Base-by-base conservation (phyloP, 139 green algal genomes). In the Chlorella sp. region DNA sequence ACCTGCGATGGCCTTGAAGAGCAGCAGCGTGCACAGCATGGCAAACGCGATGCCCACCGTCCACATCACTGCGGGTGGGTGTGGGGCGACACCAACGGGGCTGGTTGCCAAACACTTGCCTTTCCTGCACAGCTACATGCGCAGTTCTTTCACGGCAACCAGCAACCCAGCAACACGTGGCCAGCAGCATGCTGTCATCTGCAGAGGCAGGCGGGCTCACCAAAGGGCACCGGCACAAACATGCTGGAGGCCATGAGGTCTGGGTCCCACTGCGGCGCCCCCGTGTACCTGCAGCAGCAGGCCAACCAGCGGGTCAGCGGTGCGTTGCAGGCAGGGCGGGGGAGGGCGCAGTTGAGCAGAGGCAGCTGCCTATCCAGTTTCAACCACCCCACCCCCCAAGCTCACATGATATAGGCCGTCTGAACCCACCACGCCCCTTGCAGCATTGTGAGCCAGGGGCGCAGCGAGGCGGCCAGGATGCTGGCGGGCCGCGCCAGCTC, bases 351-450 rank as follows among this genome's bases (percentile, higher is more conserved):
- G n/a, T n/a, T n/a, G n/a, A n/a, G n/a, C n/a, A n/a, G n/a, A n/a
- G n/a, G n/a, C n/a, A n/a, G n/a, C n/a, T n/a, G n/a, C n/a, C n/a
- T n/a, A n/a, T n/a, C n/a, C n/a, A n/a, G n/a, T n/a, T n/a, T n/a
- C n/a, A n/a, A n/a, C n/a, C n/a, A 9, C 44, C 44, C 44, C 44
- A 51, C 44, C 44, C 44, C 44, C 41, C 13, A 15, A 60, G 51
- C 51, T 60, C 51, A 93, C 74, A 94, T 90, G 63, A 93, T 91
- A 69, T 88, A 84, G 1, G 87, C 91, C 2, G 86, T 90, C 78
- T 93, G 88, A 4, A 82, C 73, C 76, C 76, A 83, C 90, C 90
- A 94, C 6, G 89, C 81, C 16, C 90, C 90, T 81, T 94, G 90
- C 57, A 93, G 73, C 47, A 91, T 79, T 9, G 90, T 89, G 11